Conservation (phyloP, 352 stramenopile genomes). For the Pythium plurisporium region DNA sequence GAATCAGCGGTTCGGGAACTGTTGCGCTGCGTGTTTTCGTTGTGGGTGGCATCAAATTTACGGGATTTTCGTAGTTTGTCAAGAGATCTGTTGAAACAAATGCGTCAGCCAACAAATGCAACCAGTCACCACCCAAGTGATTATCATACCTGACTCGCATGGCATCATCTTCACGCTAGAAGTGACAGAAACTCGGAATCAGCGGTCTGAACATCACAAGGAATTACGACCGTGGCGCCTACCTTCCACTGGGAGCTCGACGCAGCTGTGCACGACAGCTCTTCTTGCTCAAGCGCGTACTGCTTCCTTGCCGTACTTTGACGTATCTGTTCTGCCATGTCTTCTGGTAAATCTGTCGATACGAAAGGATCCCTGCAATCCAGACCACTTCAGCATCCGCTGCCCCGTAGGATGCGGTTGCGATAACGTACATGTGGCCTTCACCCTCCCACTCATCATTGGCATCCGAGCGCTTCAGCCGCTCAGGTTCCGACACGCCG, state of each 20-base stretch:
- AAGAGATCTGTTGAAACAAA: background rate
- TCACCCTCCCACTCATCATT: background rate
- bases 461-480: constrained; percentile 5
- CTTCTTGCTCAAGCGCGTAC: background rate
- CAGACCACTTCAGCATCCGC: too few relatives aligned
- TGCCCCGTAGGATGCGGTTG: too few relatives aligned
- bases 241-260: constrained; percentile 7
- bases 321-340: background rate
- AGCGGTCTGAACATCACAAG: too few relatives aligned
- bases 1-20: background rate
- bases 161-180: background rate
- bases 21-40: background rate
- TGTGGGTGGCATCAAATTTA: background rate
- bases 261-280: background rate
- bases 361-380: too few relatives aligned
- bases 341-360: too few relatives aligned
- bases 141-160: constrained; percentile 6
- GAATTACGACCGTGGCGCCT: too few relatives aligned
- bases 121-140: background rate
- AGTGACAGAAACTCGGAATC: too few relatives aligned
- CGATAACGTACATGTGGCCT: too few relatives aligned
- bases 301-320: constrained; percentile 1
- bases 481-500: constrained; percentile 20
- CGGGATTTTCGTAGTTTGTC: constrained; percentile 1
- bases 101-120: background rate